These are phyloP conservation scores for Russula dissimulans DNA, from an alignment of 768 basidiomycete species.

Conservation along the genomic window DNA sequence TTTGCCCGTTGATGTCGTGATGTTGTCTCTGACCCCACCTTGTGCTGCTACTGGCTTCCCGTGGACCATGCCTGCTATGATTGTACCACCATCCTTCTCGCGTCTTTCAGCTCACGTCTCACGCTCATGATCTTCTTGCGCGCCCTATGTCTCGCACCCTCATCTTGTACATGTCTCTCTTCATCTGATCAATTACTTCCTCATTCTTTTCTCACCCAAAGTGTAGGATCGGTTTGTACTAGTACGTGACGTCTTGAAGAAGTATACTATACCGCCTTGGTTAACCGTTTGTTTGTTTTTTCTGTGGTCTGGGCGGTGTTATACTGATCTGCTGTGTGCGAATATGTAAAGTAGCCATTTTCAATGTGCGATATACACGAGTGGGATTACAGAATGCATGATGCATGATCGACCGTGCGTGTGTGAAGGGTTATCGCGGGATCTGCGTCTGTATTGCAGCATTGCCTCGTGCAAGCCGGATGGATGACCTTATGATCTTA, in stretches of 20 bases:
- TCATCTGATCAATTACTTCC: not conserved
- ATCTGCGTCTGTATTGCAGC: not conserved
- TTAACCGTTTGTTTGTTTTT: not conserved
- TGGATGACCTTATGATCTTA: slow-evolving; percentile 1
- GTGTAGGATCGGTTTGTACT: slow-evolving; percentile 8
- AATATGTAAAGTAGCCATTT: slow-evolving; percentile 12
- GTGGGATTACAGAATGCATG: not conserved
- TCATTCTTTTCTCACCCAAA: not conserved
- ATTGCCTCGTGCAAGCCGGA: slow-evolving; percentile 1
- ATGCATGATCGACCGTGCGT: not conserved
- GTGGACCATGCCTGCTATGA: slow-evolving; percentile 12
- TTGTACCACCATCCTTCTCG: slow-evolving; percentile 9
- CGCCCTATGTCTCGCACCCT: no score
- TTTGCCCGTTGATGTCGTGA: not conserved
- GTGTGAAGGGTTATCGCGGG: not conserved
- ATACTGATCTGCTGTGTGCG: slow-evolving; percentile 1
- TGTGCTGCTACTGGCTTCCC: not conserved
- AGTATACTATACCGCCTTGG: slow-evolving; percentile 12
- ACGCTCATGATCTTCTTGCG: not conserved
- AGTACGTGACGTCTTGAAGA: slow-evolving; percentile 4
- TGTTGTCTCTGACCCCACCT: not conserved
- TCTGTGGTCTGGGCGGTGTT: slow-evolving; percentile 6
- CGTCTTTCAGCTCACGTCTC: not conserved
- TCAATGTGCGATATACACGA: slow-evolving; percentile 9
- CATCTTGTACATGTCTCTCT: slow-evolving; percentile 15